Evolutionary conservation across 1,139 yeast species (phyloP), one percentile per base, ranked within the genome.

Genomic region (Ogataea hybrid): DNA sequence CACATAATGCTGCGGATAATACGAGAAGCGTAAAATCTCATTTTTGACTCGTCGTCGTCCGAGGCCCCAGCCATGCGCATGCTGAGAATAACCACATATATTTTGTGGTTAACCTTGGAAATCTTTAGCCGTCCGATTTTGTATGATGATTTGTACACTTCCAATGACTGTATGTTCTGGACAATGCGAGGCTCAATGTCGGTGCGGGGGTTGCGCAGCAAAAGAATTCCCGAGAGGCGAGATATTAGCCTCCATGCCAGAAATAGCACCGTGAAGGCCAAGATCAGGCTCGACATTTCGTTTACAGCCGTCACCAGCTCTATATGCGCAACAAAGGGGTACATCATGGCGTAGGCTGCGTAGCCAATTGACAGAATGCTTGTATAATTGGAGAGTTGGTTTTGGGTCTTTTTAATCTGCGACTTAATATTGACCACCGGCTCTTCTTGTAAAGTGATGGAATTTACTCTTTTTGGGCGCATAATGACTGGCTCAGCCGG

Each of bases 21-120:
- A 28, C 77, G 69, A 41, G 70, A 69, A 2, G 79, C 66, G 41
- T 83, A 81, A 49, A 73, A 71, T 41, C 84, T 61, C 33, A 84
- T 56, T 25, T 70, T 63, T 1, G 78, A 64, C 56, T 84, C 92
- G 43, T 83, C 88, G 46, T 82, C 87, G 43, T 75, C 75, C 6
- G 84, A 76, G 1, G 81, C 84, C n/a, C 90, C 90, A 35, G 67
- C 63, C 84, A 84, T 79, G 23, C 59, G 60, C 7, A 84, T 52
- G 43, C 68, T 71, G 28, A 82, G 51, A 2, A 87, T 75, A 2
- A 81, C 75, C 14, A 84, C 72, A 51, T 70, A 77, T 5, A 81
- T 62, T 42, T 71, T 73, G 57, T 79, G 76, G 57, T 81, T 83
- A 43, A 83, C 79, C 52, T 81, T 79, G 8, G 85, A 71, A 11